Conservation (phyloP, 2,329 filamentous ascomycete species). For the Teratosphaeria zuluensis region DNA sequence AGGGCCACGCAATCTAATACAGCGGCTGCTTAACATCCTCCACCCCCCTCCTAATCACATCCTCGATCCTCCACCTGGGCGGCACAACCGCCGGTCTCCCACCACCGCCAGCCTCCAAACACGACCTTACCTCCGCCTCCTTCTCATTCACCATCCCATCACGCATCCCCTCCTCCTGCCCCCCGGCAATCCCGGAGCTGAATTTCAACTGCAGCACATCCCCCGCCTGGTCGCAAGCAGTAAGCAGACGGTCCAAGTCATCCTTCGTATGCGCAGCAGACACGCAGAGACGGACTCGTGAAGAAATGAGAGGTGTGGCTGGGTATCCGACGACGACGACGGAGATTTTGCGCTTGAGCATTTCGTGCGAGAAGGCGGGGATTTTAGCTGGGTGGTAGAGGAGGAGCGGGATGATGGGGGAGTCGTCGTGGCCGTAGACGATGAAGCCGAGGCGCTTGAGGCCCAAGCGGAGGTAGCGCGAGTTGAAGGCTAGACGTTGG, state of each 20-base stretch:
- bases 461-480: slow-evolving; percentile 90
- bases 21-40: slow-evolving; percentile 66
- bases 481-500: slow-evolving; percentile 95
- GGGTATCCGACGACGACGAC: slow-evolving; percentile 97
- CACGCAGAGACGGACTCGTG: slow-evolving; percentile 89
- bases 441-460: slow-evolving; percentile 96
- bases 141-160: slow-evolving; percentile 62
- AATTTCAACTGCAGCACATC: slow-evolving; percentile 92
- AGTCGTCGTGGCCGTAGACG: slow-evolving; percentile 94
- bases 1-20: slow-evolving; percentile 2
- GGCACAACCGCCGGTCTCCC: slow-evolving; percentile 43
- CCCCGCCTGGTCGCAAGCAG: slow-evolving; percentile 85
- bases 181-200: slow-evolving; percentile 89
- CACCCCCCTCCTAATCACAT: slow-evolving; percentile 63
- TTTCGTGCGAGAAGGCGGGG: slow-evolving; percentile 95
- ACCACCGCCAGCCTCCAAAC: slow-evolving; percentile 42
- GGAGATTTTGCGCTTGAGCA: slow-evolving; percentile 95
- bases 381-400: slow-evolving; percentile 99
- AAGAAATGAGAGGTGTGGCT: slow-evolving; percentile 88
- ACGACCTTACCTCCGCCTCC: slow-evolving; percentile 54
- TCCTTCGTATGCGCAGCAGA: slow-evolving; percentile 97
- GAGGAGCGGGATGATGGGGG: slow-evolving; percentile 86
- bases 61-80: slow-evolving; percentile 70
- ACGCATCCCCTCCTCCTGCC: slow-evolving; percentile 65
- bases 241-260: slow-evolving; percentile 80